These are phyloP conservation scores for Strigomonas culicis DNA, from an alignment of 208 protist genomes.

Conservation along the genomic window DNA sequence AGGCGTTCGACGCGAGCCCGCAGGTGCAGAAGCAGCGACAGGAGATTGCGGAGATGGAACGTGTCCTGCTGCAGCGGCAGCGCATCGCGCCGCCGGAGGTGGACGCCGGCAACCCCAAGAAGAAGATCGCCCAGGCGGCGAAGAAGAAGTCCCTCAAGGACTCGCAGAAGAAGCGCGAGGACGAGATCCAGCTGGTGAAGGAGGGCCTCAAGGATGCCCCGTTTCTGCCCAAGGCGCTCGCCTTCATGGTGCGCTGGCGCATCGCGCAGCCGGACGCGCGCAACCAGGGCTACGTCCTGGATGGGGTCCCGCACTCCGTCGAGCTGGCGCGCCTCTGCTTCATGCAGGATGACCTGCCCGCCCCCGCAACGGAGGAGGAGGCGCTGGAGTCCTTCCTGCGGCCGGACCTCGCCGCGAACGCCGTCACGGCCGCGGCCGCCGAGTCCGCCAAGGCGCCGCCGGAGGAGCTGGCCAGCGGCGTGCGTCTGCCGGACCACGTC, in stretches of 20 bases:
- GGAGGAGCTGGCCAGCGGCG: conserved; percentile 47
- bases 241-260: conserved; percentile 89
- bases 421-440: conserved; percentile 13
- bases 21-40: conserved; percentile 37
- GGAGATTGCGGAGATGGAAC: conserved; percentile 73
- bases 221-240: conserved; percentile 76
- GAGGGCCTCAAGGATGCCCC: conserved; percentile 58
- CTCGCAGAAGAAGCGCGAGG: conserved; percentile 59
- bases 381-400: conserved; percentile 32
- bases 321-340: conserved; percentile 86
- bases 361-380: conserved; percentile 77
- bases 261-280: conserved; percentile 69
- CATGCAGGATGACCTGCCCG: conserved; percentile 33
- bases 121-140: conserved; percentile 14
- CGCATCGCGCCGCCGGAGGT: conserved; percentile 24
- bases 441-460: conserved; percentile 14
- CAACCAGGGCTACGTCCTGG: conserved; percentile 93
- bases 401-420: conserved; percentile 13
- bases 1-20: conserved; percentile 52
- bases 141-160: conserved; percentile 43
- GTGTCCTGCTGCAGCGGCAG: conserved; percentile 67
- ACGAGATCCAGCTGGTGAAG: conserved; percentile 55
- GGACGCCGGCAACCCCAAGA: conserved; percentile 48
- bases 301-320: conserved; percentile 87
- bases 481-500: conserved; percentile 69